Percentiles rank a stretch among this genome's conserved stretches.
Evolutionary conservation across 1,284 basidiomycete species (phyloP).

Genomic region (Ustilago esculenta): DNA sequence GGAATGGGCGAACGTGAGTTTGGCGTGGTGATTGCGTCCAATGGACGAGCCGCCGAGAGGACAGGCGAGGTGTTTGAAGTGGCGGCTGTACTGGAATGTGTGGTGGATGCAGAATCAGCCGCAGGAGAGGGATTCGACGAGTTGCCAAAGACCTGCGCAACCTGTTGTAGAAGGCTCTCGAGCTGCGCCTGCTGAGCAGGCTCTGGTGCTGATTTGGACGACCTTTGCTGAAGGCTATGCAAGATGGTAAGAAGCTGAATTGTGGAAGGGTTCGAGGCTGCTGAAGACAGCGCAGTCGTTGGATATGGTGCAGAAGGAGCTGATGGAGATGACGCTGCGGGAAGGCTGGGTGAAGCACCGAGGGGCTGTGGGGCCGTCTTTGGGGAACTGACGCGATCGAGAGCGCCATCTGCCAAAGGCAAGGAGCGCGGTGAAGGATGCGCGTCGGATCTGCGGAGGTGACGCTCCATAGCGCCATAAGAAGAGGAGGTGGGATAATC

Average conservation of each 20-base stretch:
- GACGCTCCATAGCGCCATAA: conserved; percentile 22
- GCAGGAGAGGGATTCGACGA: conserved; percentile 17
- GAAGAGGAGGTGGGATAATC: conserved; percentile 36
- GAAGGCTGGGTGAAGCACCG: conserved; percentile 12
- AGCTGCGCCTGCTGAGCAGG: conserved; percentile 47
- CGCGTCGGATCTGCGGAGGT: conserved; percentile 23
- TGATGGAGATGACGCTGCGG: conserved; percentile 16
- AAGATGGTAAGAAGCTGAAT: conserved; percentile 39
- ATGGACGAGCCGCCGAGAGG: conserved; percentile 13
- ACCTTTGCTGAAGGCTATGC: conserved; percentile 44
- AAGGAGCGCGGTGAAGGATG: conserved; percentile 11
- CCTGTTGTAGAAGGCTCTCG: conserved; percentile 38
- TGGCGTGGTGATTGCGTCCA: conserved; percentile 23
- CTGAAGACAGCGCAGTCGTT: conserved; percentile 10
- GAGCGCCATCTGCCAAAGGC: conserved; percentile 6
- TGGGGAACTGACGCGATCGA: conserved; percentile 25
- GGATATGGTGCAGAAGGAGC: conserved; percentile 12
- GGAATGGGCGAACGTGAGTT: conserved; percentile 14
- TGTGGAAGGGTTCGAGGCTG: conserved; percentile 34
- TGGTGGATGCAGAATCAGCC: not conserved
- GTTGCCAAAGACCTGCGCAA: conserved; percentile 33
- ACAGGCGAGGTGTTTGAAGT: conserved; percentile 13
- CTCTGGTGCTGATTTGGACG: conserved; percentile 41
- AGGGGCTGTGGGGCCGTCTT: conserved; percentile 13
- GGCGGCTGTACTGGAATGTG: conserved; percentile 1